Conservation (phyloP, 257 asterid species). For the Gentiana macrophylla region DNA sequence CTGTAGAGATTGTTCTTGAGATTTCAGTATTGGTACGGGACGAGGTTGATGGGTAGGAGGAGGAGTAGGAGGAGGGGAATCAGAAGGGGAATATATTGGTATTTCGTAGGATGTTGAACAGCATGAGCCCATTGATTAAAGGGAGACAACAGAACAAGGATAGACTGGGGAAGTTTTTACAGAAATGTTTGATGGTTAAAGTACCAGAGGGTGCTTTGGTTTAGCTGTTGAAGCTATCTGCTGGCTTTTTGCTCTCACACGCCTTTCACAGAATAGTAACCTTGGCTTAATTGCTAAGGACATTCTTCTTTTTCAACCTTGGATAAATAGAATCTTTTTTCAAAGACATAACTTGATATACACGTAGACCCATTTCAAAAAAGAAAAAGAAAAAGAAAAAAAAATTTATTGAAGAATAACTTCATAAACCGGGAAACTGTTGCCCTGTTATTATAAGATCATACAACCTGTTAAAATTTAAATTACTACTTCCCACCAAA, state of each 20-base stretch:
- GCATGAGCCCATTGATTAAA: conserved; percentile 36
- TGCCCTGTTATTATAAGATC: too few species aligned
- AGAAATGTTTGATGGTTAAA: conserved; percentile 2
- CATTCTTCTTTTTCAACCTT: too few species aligned
- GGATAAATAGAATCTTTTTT: too few species aligned
- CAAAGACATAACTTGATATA: too few species aligned
- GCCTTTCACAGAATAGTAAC: background rate
- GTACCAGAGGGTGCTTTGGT: conserved; percentile 47
- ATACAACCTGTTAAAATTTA: too few species aligned
- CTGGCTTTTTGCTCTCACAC: conserved; percentile 9
- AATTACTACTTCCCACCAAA: too few species aligned
- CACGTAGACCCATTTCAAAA: too few species aligned
- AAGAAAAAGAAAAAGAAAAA: too few species aligned
- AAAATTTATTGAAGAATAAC: too few species aligned
- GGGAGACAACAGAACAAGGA: conserved; percentile 3
- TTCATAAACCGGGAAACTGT: too few species aligned
- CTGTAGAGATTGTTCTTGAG: conserved; percentile 13
- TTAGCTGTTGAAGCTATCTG: conserved; percentile 20
- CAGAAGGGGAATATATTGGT: conserved; percentile 45
- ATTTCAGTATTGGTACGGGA: conserved; percentile 6
- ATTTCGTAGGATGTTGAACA: conserved; percentile 42
- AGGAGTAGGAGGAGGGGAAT: conserved; percentile 22
- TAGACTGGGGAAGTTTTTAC: background rate
- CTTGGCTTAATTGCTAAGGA: too few species aligned
- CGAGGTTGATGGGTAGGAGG: conserved; percentile 12